Base-by-base conservation (phyloP, 2,329 filamentous ascomycete species). In the Coniochaeta sp. region DNA sequence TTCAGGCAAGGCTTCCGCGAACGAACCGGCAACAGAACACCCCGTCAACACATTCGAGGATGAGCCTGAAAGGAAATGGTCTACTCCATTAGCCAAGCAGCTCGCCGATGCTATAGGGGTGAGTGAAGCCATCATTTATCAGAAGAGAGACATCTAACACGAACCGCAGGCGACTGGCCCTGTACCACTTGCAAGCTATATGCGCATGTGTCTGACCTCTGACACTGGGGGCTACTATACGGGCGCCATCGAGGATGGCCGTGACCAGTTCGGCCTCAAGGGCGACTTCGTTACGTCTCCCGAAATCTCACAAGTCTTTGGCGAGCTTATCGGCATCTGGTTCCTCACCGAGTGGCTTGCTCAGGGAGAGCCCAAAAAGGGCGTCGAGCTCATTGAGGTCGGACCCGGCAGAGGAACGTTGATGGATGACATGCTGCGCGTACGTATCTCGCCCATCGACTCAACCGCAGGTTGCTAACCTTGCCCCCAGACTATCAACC, bases 281-380 rank as follows among this genome's bases (percentile, higher is more conserved):
- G 94, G 94, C 24, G 94, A 99, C 69, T 99, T 99, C 65, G 86
- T 97, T 49, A 99, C 94, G 0, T 96, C 91, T 0, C 94, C 94
- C 0, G 94, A 99, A 69, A 97, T 99, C 61, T 96, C 91, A 1
- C 94, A 97, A 66, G 81, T 97, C 12, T 99, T 99, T 70, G 94
- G 94, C 22, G 94, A 99, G 71, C 77, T 99, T 26, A 77, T 97
- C 52, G 94, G 90, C 4, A 82, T 99, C 60, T 99, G 94, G 94
- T 85, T 96, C 55, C 86, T 97, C 49, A 85, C 92, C 38, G 94
- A 99, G 75, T 99, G 94, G 92, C 88, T 97, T 67, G 86, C 87
- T 35, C 94, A 99, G 67, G 91, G 91, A 14, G 79, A 78, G 55
- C 87, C 81, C 51, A 81, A 73, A 55, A 75, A 79, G 27, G 89